Evolutionary conservation across 2,329 filamentous ascomycete genomes (phyloP), one percentile per base, ranked within the genome.

Genomic region (Stagonosporopsis chrysanthemi): DNA sequence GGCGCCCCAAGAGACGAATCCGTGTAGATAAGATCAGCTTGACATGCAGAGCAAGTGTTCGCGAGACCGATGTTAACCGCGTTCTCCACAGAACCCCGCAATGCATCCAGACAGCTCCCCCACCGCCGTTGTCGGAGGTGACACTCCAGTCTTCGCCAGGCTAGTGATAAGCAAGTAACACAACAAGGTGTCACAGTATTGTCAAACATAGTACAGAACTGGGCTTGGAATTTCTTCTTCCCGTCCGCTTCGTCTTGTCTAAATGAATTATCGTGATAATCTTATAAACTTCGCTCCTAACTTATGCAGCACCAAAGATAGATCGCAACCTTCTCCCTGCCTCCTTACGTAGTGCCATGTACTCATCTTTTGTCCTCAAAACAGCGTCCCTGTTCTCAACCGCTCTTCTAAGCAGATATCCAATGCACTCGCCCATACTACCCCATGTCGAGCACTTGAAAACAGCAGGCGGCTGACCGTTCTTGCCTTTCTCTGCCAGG

Each of bases 381-480:
- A 86, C 83, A 7, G 85, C 85, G 75, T 87, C 85, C 49, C 82
- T 81, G 70, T 86, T 87, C 77, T 87, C 84, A 44, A 83, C 82
- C 15, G 84, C 84, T 48, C 84, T 71, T 36, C 84, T 71, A 36
- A 86, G 66, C 31, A 89, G 76, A 74, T 90, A 96, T 73, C 91
- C 90, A 65, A 96, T 86, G 77, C 92, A 97, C 79, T 97, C 91
- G 6, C 78, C 76, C 77, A 85, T 79, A 7, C 73, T 79, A 1
- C 84, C 84, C 84, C 84, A 87, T 3, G 82, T 82, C 11, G 82
- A 80, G 62, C 82, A 83, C 73, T 87, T 87, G 70, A 81, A 84
- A 4, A 84, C 82, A 52, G 77, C 78, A 40, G 81, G 80, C 6
- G 69, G 63, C 45, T 81, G 78, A 2, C 63, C 64, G 33, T 62